Percentiles rank a stretch among this genome's conserved stretches.
Conservation (phyloP, 768 basidiomycete species). For the Suillus subalutaceus region DNA sequence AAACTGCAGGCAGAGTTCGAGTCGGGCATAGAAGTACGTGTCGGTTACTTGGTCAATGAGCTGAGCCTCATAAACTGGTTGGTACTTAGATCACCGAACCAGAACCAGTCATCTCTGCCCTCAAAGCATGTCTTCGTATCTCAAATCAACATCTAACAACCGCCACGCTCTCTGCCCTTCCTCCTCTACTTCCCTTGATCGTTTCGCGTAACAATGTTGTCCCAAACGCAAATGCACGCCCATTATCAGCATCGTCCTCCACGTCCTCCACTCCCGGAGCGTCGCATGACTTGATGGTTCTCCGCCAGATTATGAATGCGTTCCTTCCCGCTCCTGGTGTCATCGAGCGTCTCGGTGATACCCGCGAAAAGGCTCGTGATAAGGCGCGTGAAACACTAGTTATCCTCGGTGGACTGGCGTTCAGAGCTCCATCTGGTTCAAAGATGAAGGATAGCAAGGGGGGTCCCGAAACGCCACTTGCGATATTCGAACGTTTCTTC, state of each 20-base stretch:
- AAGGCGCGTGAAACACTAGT: slow-evolving; percentile 81
- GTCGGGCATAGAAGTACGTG: slow-evolving; percentile 63
- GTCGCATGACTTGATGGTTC: slow-evolving; percentile 52
- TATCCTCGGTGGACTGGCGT: slow-evolving; percentile 71
- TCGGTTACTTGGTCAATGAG: slow-evolving; percentile 9
- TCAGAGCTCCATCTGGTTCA: slow-evolving; percentile 54
- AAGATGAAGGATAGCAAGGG: slow-evolving; percentile 59
- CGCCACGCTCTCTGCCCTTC: slow-evolving; percentile 73
- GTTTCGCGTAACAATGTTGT: slow-evolving; percentile 43
- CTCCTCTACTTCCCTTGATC: slow-evolving; percentile 65
- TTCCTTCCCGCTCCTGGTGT: slow-evolving; percentile 79
- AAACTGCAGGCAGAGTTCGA: slow-evolving; percentile 81
- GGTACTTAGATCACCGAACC: slow-evolving; percentile 65
- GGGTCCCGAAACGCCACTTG: slow-evolving; percentile 67
- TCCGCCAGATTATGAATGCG: slow-evolving; percentile 68
- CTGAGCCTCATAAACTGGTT: slow-evolving; percentile 1
- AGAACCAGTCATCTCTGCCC: slow-evolving; percentile 66
- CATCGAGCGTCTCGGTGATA: slow-evolving; percentile 82
- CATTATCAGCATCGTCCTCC: slow-evolving; percentile 57
- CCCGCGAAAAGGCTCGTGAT: slow-evolving; percentile 66
- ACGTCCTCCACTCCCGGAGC: slow-evolving; percentile 47
- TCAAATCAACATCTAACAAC: slow-evolving; percentile 82
- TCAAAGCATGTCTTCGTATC: slow-evolving; percentile 77
- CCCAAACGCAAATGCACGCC: slow-evolving; percentile 28
- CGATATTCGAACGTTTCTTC: slow-evolving; percentile 70